Percentiles rank a stretch among this genome's conserved stretches.
These are phyloP conservation scores for Alectoria sarmentosa DNA, from an alignment of 495 filamentous ascomycete species.

Conservation along the genomic window DNA sequence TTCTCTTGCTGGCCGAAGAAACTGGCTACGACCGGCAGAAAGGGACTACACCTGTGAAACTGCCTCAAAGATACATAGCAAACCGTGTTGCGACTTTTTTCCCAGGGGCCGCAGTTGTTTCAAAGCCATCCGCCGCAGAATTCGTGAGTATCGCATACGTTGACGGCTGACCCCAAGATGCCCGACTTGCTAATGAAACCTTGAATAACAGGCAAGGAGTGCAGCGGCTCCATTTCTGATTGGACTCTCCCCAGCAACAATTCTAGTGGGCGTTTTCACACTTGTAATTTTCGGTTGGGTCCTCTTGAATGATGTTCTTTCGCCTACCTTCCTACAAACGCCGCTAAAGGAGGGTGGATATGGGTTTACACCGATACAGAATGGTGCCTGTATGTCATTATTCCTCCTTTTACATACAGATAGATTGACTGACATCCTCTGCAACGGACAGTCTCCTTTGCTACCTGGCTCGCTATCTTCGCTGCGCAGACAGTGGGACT, in stretches of 20 bases:
- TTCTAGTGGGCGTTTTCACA: background rate
- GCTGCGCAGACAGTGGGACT: constrained; percentile 33
- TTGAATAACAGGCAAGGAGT: too few relatives aligned
- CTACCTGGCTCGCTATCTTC: constrained; percentile 37
- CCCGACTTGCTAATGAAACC: background rate
- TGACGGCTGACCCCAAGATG: constrained; percentile 21
- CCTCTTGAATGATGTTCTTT: constrained; percentile 23
- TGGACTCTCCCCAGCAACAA: background rate
- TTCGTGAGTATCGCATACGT: background rate
- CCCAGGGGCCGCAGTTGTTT: constrained; percentile 11
- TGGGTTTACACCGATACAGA: constrained; percentile 41
- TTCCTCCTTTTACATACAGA: too few relatives aligned
- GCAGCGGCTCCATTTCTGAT: background rate
- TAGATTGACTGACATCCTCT: background rate
- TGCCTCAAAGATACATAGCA: constrained; percentile 25
- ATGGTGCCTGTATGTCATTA: constrained; percentile 33
- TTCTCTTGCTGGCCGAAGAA: constrained; percentile 43
- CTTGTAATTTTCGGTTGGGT: constrained; percentile 8
- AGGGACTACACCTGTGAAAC: too few relatives aligned
- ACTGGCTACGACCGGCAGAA: too few relatives aligned
- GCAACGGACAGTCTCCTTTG: constrained; percentile 30
- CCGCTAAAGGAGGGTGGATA: constrained; percentile 41
- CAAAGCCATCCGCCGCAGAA: too few relatives aligned
- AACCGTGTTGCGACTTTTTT: constrained; percentile 16
- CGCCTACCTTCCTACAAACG: constrained; percentile 37